These are phyloP conservation scores for Venturiaceae sp. DNA, from an alignment of 2,329 filamentous ascomycete species.

Conservation along the genomic window DNA sequence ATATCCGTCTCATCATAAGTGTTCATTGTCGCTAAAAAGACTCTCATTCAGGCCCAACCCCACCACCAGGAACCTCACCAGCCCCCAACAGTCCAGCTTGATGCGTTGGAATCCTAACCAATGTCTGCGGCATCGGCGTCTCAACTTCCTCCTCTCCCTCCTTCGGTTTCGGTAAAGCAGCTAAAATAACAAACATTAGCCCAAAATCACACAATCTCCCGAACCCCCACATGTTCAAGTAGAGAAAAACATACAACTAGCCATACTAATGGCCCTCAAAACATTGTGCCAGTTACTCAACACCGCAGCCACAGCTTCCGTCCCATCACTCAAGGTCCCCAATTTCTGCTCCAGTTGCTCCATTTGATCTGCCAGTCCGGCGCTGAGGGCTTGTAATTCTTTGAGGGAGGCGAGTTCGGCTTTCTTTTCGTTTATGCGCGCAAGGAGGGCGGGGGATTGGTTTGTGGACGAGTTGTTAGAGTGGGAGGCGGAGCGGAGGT, in stretches of 20 bases:
- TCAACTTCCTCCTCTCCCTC: conserved; percentile 28
- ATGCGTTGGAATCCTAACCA: conserved; percentile 77
- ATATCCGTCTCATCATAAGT: neutral
- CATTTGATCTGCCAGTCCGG: conserved; percentile 72
- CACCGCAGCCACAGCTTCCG: conserved; percentile 78
- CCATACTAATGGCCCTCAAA: conserved; percentile 76
- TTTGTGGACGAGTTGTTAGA: conserved; percentile 35
- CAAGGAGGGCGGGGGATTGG: conserved; percentile 60
- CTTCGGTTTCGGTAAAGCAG: conserved; percentile 58
- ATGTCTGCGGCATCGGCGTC: conserved; percentile 62
- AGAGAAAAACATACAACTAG: conserved; percentile 52
- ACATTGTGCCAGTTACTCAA: conserved; percentile 85
- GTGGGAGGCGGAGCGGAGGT: conserved; percentile 42
- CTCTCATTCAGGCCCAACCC: neutral
- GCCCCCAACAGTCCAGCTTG: conserved; percentile 34
- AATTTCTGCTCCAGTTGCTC: conserved; percentile 71
- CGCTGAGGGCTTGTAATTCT: conserved; percentile 69
- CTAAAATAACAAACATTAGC: conserved; percentile 30
- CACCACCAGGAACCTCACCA: neutral
- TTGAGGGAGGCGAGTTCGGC: conserved; percentile 70
- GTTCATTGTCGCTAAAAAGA: neutral
- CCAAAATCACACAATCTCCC: neutral
- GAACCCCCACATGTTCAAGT: neutral
- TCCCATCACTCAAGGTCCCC: conserved; percentile 67
- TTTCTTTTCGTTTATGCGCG: conserved; percentile 78